Evolutionary conservation across 2,329 filamentous ascomycete species (phyloP).

Genomic region (Aspergillus texensis): DNA sequence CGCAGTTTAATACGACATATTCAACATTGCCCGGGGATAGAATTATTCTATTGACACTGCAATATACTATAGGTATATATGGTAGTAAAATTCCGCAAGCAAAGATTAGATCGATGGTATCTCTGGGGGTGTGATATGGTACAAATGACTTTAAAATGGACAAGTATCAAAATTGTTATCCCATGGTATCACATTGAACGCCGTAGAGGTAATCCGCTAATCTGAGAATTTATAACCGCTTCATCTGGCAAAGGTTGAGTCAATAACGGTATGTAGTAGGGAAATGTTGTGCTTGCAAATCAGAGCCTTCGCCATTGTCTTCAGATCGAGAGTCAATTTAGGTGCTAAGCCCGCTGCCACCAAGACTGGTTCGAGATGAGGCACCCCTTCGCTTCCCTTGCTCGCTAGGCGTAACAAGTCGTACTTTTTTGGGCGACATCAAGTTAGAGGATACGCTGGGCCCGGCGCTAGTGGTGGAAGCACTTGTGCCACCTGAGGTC

Average conservation of each 20-base stretch:
- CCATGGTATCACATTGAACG: neutral
- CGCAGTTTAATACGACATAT: neutral
- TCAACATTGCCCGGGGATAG: neutral
- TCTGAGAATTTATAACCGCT: neutral
- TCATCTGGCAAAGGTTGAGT: neutral
- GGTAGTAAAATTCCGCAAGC: neutral
- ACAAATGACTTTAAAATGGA: neutral
- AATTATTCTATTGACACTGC: neutral
- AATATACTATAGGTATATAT: neutral
- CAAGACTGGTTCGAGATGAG: constrained; percentile 25
- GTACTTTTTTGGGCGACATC: constrained; percentile 49
- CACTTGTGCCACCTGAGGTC: constrained; percentile 27
- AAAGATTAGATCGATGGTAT: neutral
- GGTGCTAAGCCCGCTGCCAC: constrained; percentile 13
- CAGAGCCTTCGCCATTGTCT: neutral
- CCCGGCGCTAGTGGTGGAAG: constrained; percentile 23
- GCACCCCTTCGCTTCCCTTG: constrained; percentile 34
- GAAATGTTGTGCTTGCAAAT: neutral
- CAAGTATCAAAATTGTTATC: neutral
- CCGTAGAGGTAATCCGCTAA: neutral
- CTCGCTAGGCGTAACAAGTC: constrained; percentile 48
- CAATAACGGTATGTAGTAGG: neutral
- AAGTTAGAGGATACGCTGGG: constrained; percentile 34
- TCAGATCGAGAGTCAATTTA: constrained; percentile 1
- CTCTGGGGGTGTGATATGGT: neutral